Evolutionary conservation across 2,329 filamentous ascomycete genomes (phyloP).

Genomic region (Pyrenochaeta sp.): DNA sequence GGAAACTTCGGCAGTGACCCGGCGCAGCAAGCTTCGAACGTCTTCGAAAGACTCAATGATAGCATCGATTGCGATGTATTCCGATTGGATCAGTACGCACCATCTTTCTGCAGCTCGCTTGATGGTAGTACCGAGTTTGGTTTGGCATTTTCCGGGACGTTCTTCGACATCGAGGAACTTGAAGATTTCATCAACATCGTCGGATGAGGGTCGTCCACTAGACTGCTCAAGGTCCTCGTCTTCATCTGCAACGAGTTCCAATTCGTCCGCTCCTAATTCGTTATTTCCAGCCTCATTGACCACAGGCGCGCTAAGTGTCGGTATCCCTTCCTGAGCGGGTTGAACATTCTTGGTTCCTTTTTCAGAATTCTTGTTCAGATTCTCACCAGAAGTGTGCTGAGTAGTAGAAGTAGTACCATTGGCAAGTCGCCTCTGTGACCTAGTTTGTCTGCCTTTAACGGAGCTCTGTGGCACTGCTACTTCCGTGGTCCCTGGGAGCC

Average conservation of each 20-base stretch:
- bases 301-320: not conserved
- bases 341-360: not conserved
- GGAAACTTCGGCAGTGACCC: slow-evolving; percentile 1
- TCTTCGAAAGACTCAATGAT: slow-evolving; percentile 11
- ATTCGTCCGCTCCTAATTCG: slow-evolving; percentile 1
- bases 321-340: not conserved
- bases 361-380: not conserved
- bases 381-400: not conserved
- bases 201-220: not conserved
- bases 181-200: slow-evolving; percentile 28
- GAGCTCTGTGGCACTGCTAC: not conserved
- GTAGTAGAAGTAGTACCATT: not conserved
- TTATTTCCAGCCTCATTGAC: not conserved
- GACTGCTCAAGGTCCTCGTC: slow-evolving; percentile 6
- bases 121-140: slow-evolving; percentile 21
- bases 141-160: slow-evolving; percentile 29
- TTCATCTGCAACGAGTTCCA: slow-evolving; percentile 4
- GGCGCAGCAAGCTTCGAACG: slow-evolving; percentile 17
- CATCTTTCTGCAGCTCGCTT: slow-evolving; percentile 17
- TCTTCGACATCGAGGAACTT: slow-evolving; percentile 26
- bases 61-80: slow-evolving; percentile 13
- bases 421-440: not conserved
- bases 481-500: not conserved
- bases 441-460: not conserved
- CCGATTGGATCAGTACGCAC: slow-evolving; percentile 6